Percentiles rank a stretch among this genome's conserved stretches.
These are phyloP conservation scores for Gossypium thurberi DNA, from an alignment of 345 rosid genomes.

Conservation along the genomic window DNA sequence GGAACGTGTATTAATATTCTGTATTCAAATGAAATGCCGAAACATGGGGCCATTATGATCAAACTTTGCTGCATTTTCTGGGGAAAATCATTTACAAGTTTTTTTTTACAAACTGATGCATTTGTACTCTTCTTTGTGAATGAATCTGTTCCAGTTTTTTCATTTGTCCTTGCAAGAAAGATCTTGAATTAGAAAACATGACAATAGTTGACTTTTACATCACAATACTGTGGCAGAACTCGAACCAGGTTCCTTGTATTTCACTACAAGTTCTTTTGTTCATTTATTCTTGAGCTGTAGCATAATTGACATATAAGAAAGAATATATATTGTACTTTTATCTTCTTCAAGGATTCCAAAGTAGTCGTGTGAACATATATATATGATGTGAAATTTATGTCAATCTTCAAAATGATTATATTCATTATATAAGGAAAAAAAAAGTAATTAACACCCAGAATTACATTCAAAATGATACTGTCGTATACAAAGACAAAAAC, in stretches of 20 bases:
- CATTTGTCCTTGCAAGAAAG: background rate
- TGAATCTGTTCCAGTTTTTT: background rate
- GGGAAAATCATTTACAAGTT: background rate
- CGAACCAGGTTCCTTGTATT: conserved; percentile 35
- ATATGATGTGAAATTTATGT: background rate
- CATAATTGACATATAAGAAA: background rate
- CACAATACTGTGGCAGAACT: background rate
- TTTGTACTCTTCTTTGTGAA: background rate
- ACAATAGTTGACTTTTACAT: conserved; percentile 20
- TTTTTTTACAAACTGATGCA: background rate
- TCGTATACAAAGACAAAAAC: background rate
- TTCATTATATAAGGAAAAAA: background rate
- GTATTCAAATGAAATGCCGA: background rate
- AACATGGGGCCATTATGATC: conserved; percentile 5
- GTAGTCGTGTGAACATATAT: background rate
- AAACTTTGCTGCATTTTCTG: background rate
- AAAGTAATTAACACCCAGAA: background rate
- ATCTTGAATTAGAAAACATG: background rate
- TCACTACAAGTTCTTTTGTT: background rate
- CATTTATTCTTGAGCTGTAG: conserved; percentile 18
- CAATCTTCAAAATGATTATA: background rate
- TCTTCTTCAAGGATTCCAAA: background rate
- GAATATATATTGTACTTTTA: background rate
- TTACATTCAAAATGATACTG: background rate
- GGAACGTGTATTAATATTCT: too few relatives aligned